These are phyloP conservation scores for Colletotrichum acutatum DNA, from an alignment of 2,329 filamentous ascomycete genomes.

Conservation along the genomic window DNA sequence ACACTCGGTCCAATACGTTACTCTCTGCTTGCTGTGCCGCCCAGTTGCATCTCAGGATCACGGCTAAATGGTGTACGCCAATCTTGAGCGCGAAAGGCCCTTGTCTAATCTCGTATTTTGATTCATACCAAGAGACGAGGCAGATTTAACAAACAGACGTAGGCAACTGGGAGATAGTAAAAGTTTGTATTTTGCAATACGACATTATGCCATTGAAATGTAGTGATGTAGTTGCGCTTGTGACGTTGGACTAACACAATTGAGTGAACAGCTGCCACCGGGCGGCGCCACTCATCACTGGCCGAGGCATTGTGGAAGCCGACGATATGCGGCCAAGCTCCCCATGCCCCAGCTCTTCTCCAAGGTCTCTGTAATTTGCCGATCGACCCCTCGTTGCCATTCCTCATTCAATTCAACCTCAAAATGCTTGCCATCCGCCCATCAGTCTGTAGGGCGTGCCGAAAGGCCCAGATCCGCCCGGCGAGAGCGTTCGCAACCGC, in stretches of 20 bases:
- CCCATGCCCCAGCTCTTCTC: conserved; percentile 9
- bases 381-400: conserved; percentile 12
- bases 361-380: conserved; percentile 10
- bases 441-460: conserved; percentile 52
- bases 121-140: neutral
- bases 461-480: conserved; percentile 44
- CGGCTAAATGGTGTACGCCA: neutral
- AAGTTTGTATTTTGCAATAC: neutral
- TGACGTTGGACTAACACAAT: neutral
- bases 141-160: neutral
- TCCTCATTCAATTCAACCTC: neutral
- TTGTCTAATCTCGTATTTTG: neutral
- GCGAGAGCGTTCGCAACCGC: conserved; percentile 55
- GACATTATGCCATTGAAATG: neutral
- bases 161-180: too few species aligned
- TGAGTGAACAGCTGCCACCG: neutral
- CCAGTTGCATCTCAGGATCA: neutral
- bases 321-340: conserved; percentile 35
- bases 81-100: neutral
- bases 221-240: too few species aligned
- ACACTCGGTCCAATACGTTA: neutral
- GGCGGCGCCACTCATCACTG: neutral
- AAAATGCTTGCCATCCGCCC: conserved; percentile 51
- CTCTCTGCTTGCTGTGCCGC: neutral
- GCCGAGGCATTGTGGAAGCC: conserved; percentile 28